Conservation (phyloP, 2,329 filamentous ascomycete species). For the Curvularia lunata region DNA sequence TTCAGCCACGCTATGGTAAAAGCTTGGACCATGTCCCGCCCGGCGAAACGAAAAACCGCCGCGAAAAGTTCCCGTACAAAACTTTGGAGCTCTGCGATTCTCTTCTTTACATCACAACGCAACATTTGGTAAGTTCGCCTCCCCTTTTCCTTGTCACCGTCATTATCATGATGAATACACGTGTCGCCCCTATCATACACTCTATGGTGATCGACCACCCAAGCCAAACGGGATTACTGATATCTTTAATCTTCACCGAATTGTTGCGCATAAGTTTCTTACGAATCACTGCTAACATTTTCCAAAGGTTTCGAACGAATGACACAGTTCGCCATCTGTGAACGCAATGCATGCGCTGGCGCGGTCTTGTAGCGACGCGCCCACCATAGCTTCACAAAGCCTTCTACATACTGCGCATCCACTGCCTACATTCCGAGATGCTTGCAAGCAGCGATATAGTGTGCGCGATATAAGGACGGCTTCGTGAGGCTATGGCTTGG, state of each 20-base stretch:
- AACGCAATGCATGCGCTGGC: constrained; percentile 1
- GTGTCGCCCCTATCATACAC: constrained; percentile 52
- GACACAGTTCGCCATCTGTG: background rate
- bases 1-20: constrained; percentile 5
- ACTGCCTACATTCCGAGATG: constrained; percentile 6
- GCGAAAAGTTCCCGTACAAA: constrained; percentile 34
- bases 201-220: constrained; percentile 50
- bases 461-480: constrained; percentile 3
- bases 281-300: constrained; percentile 28
- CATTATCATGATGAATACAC: constrained; percentile 43
- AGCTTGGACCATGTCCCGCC: constrained; percentile 16
- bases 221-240: constrained; percentile 52
- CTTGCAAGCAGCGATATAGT: constrained; percentile 2
- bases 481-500: constrained; percentile 24
- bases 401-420: constrained; percentile 1
- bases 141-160: constrained; percentile 7
- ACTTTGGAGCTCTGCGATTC: constrained; percentile 22
- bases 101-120: constrained; percentile 32
- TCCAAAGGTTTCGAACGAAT: constrained; percentile 5
- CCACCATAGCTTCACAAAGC: constrained; percentile 8
- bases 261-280: constrained; percentile 9
- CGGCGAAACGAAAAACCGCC: constrained; percentile 29
- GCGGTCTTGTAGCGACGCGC: background rate
- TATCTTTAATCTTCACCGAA: constrained; percentile 18
- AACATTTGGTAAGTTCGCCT: constrained; percentile 38